phyloP scores from a whole-genome alignment of 140 eudicot species.

The Bidens hawaiensis region DNA sequence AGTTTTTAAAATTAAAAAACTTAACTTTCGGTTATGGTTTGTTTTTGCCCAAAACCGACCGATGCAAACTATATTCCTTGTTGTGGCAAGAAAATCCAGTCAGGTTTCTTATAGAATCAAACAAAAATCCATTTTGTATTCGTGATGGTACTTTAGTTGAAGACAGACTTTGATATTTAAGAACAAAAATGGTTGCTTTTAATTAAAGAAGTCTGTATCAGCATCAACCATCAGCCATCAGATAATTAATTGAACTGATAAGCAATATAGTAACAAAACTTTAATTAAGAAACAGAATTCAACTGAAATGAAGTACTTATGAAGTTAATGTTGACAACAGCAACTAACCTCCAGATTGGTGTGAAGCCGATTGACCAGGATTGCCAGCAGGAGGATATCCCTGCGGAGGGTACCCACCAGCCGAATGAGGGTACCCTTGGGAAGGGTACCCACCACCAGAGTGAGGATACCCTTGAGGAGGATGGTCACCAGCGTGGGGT shows the following conservation, averaged over 20 bases:
- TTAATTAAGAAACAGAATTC: neutral
- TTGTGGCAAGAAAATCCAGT: no score
- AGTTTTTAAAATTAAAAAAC: neutral
- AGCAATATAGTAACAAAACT: neutral
- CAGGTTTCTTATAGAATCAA: no score
- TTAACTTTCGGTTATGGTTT: neutral
- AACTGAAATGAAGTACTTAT: slow-evolving; percentile 1
- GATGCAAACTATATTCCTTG: no score
- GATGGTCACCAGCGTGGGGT: slow-evolving; percentile 30
- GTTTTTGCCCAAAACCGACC: neutral
- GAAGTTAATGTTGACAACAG: neutral
- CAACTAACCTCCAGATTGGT: slow-evolving; percentile 56
- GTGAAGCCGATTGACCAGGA: slow-evolving; percentile 57
- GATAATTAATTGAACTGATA: neutral
- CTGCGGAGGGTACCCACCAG: slow-evolving; percentile 35
- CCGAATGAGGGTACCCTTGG: slow-evolving; percentile 19
- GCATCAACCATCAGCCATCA: no score
- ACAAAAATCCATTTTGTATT: no score
- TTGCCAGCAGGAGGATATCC: slow-evolving; percentile 61
- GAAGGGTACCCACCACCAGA: slow-evolving; percentile 35
- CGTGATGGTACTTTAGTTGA: neutral
- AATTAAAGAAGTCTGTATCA: neutral
- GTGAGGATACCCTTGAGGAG: slow-evolving; percentile 42
- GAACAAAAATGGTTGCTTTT: neutral
- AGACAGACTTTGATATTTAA: neutral